Percentiles rank a stretch among this genome's conserved stretches.
Evolutionary conservation across 805 yeast species (phyloP).

Genomic region (Hanseniaspora opuntiae): DNA sequence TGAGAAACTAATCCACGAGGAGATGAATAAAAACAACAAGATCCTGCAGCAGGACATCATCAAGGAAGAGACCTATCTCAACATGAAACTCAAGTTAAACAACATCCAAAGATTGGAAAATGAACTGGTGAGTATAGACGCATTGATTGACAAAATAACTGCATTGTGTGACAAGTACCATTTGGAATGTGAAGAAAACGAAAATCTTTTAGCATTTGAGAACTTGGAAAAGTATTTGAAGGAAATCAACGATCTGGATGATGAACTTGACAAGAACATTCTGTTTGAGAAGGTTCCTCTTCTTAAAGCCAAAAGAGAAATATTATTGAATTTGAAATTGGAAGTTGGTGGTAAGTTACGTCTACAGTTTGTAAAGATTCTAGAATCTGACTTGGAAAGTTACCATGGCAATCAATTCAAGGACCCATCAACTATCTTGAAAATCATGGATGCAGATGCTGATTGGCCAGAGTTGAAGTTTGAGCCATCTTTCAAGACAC

Average conservation of each 20-base stretch:
- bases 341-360: constrained; percentile 60
- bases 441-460: constrained; percentile 28
- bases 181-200: constrained; percentile 18
- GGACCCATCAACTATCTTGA: constrained; percentile 32
- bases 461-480: constrained; percentile 31
- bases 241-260: constrained; percentile 42
- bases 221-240: constrained; percentile 34
- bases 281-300: constrained; percentile 24
- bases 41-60: constrained; percentile 38
- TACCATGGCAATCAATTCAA: constrained; percentile 34
- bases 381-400: constrained; percentile 47
- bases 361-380: constrained; percentile 38
- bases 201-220: constrained; percentile 29
- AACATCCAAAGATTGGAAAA: constrained; percentile 33
- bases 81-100: background rate
- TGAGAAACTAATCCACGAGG: constrained; percentile 36
- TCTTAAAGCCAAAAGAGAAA: constrained; percentile 32
- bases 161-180: constrained; percentile 21
- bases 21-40: constrained; percentile 38
- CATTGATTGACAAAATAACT: constrained; percentile 33
- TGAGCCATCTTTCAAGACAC: constrained; percentile 28
- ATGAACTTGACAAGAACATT: constrained; percentile 22
- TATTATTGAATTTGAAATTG: constrained; percentile 41
- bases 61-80: background rate
- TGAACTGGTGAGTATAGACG: constrained; percentile 30